Evolutionary conservation across 2,329 filamentous ascomycete genomes (phyloP).

Genomic region (Fusarium phyllophilum): DNA sequence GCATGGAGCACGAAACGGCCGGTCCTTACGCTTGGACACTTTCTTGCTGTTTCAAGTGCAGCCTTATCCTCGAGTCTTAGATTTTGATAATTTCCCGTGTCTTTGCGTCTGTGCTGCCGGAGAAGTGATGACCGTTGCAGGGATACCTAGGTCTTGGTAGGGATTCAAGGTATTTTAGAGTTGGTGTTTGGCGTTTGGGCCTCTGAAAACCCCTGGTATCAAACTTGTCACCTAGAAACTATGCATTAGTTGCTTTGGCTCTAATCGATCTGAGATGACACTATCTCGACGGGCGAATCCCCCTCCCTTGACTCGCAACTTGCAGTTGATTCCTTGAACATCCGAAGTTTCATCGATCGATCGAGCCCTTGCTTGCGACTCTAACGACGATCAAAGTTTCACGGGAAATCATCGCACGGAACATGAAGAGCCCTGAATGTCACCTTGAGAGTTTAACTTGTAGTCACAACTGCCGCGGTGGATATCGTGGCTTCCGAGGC

Average conservation of each 20-base stretch:
- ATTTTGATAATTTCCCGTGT: neutral
- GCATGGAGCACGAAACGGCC: neutral
- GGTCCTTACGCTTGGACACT: neutral
- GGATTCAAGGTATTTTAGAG: neutral
- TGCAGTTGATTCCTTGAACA: neutral
- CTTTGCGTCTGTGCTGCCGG: neutral
- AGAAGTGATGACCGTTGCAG: neutral
- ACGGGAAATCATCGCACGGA: neutral
- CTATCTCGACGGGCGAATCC: neutral
- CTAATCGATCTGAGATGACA: neutral
- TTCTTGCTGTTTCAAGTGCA: neutral
- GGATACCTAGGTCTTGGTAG: neutral
- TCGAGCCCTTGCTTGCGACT: neutral
- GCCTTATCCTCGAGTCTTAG: neutral
- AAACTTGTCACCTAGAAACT: neutral
- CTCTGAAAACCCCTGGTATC: neutral
- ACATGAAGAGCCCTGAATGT: neutral
- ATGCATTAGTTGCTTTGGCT: neutral
- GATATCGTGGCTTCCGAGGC: neutral
- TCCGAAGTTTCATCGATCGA: conserved; percentile 3
- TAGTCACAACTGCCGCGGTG: neutral
- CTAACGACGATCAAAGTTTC: neutral
- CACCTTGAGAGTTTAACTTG: neutral
- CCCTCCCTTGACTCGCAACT: neutral
- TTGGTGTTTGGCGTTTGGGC: neutral